These are phyloP conservation scores for Purshia tridentata DNA, from an alignment of 306 rosid genomes.

Conservation along the genomic window DNA sequence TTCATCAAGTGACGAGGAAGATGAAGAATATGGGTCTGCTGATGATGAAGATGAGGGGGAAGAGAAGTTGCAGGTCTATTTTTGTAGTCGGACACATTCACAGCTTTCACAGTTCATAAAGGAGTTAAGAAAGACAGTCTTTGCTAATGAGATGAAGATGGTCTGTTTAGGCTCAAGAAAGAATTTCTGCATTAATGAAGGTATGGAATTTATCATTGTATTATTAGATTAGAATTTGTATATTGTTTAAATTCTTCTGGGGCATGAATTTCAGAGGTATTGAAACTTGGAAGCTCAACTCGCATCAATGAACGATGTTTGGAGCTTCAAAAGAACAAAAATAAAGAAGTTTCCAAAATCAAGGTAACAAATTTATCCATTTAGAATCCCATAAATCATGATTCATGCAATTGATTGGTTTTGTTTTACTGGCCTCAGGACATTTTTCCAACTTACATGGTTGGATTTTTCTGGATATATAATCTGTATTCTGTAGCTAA, in stretches of 20 bases:
- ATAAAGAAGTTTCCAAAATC: constrained; percentile 54
- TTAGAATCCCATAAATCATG: neutral
- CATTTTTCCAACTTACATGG: neutral
- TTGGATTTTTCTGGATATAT: neutral
- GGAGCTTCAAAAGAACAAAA: constrained; percentile 85
- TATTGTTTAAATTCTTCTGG: constrained; percentile 24
- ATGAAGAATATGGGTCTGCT: constrained; percentile 39
- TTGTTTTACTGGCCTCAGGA: neutral
- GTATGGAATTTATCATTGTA: constrained; percentile 33
- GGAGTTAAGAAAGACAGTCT: constrained; percentile 74
- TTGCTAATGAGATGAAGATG: constrained; percentile 59
- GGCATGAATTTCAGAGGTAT: constrained; percentile 55
- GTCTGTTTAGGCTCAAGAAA: constrained; percentile 87
- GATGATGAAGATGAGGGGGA: constrained; percentile 42
- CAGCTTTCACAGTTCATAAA: constrained; percentile 88
- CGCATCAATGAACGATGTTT: constrained; percentile 79
- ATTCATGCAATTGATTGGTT: neutral
- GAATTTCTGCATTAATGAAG: constrained; percentile 83
- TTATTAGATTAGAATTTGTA: constrained; percentile 16
- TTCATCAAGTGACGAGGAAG: constrained; percentile 75
- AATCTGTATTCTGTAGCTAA: neutral
- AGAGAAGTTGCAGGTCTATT: constrained; percentile 64
- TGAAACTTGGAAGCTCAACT: constrained; percentile 57
- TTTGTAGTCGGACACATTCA: constrained; percentile 92
- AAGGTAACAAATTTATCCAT: constrained; percentile 44